These are phyloP conservation scores for Xylaria sp. DNA, from an alignment of 2,329 filamentous ascomycete species.

Conservation along the genomic window DNA sequence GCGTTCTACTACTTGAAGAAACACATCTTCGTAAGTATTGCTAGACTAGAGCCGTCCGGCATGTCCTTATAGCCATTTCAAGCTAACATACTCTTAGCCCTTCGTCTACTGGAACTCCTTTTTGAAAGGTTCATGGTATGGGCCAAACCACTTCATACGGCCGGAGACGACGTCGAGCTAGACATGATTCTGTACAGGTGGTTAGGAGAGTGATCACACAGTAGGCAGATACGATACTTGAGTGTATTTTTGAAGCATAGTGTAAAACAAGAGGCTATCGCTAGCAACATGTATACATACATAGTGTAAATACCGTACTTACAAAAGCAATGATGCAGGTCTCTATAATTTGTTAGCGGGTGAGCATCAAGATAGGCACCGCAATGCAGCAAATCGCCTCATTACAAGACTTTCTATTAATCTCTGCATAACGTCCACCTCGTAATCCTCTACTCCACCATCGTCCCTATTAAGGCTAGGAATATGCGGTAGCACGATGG, in stretches of 20 bases:
- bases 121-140: slow-evolving; percentile 42
- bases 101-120: slow-evolving; percentile 47
- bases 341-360: background rate
- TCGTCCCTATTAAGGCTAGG: slow-evolving; percentile 20
- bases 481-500: slow-evolving; percentile 46
- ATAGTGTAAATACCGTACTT: slow-evolving; percentile 18
- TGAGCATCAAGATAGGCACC: slow-evolving; percentile 38
- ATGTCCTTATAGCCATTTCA: background rate
- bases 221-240: background rate
- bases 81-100: slow-evolving; percentile 38
- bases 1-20: slow-evolving; percentile 58
- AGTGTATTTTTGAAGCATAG: background rate
- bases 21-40: slow-evolving; percentile 53
- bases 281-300: background rate
- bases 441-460: slow-evolving; percentile 43
- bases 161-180: slow-evolving; percentile 22
- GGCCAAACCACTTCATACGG: slow-evolving; percentile 35
- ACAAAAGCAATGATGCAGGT: background rate
- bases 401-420: slow-evolving; percentile 36
- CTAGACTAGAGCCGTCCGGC: background rate
- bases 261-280: background rate
- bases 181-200: background rate
- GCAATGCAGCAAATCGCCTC: slow-evolving; percentile 35
- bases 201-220: background rate
- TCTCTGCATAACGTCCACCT: slow-evolving; percentile 34